Conservation (phyloP, 805 yeast genomes). For the Cyberlindnera xylosilytica region DNA sequence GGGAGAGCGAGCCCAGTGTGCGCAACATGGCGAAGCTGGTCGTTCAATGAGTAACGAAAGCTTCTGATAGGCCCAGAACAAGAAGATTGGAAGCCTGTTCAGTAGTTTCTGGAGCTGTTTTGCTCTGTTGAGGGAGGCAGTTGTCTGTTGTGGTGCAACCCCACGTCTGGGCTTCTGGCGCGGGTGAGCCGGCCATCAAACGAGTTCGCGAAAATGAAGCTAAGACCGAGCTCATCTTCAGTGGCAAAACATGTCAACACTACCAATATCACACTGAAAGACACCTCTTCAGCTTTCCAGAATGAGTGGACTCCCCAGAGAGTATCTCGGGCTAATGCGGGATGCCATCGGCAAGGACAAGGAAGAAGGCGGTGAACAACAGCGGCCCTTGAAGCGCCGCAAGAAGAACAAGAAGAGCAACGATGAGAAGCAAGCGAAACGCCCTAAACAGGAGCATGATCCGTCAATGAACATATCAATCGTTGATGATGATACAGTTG, state of each 20-base stretch:
- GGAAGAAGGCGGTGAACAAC: background rate
- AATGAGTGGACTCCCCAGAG: conserved; percentile 22
- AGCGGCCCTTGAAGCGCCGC: conserved; percentile 19
- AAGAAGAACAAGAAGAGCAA: conserved; percentile 8
- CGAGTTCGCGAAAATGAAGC: conserved; percentile 1
- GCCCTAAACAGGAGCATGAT: background rate
- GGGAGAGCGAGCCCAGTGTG: background rate
- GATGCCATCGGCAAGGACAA: conserved; percentile 13
- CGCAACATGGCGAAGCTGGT: background rate
- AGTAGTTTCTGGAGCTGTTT: no score
- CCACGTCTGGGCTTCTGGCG: background rate
- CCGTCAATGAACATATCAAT: background rate
- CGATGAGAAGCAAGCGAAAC: background rate
- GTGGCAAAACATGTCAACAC: conserved; percentile 3
- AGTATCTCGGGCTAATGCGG: conserved; percentile 22
- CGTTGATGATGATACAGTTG: background rate
- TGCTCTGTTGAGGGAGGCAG: no score
- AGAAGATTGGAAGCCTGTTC: no score
- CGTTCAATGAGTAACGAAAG: no score
- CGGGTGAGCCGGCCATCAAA: conserved; percentile 2
- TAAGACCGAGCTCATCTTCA: background rate
- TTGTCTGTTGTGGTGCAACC: background rate
- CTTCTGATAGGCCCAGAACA: no score
- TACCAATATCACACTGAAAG: no score
- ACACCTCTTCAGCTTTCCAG: no score